Base-by-base conservation (phyloP, 371 early-diverging fungal genomes). In the Homolaphlyctis polyrhiza region DNA sequence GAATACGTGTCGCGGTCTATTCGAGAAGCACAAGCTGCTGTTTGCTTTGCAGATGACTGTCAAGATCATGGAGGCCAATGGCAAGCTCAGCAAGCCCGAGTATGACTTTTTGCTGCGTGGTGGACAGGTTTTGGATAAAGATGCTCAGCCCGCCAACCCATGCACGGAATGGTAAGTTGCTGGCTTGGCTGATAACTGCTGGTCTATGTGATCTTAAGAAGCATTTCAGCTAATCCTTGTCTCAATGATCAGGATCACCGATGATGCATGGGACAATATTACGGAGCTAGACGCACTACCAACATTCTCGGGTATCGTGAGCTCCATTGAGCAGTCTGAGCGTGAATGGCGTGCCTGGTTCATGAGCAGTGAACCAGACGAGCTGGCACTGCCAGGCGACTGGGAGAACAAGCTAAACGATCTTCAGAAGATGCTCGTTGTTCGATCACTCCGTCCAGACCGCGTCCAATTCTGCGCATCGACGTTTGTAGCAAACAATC, bases 331-430 rank as follows among this genome's bases (percentile, higher is more conserved):
- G 63, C 84, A 83, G 61, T 69, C 65, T 39, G 83, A 83, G 52
- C 67, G 84, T 0, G 83, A 83, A 45, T 83, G 84, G 84, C 74
- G 72, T 32, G 52, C 67, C 1, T 83, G 84, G 84, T 81, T 82
- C 61, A 70, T 79, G 73, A 69, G 62, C 59, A 69, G 66, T 34
- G 81, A 80, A 25, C 84, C 84, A 14, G 84, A 83, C 62, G 70
- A 67, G 61, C 28, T 71, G 11, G 30, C 79, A 13, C 68, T 83
- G 21, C 83, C 84, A 1, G 82, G 82, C 29, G 84, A 83, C 18
- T 83, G 84, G 84, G 82, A 79, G 36, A 78, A 75, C 75, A 83
- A 82, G 57, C 65, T 80, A 49, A 78, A 69, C 63, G 84, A 83
- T 51, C 66, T 83, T 18, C 83, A 83, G 58, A 66, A 71, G 34